phyloP scores from a whole-genome alignment of 768 basidiomycete genomes.

The Suillus bovinus region DNA sequence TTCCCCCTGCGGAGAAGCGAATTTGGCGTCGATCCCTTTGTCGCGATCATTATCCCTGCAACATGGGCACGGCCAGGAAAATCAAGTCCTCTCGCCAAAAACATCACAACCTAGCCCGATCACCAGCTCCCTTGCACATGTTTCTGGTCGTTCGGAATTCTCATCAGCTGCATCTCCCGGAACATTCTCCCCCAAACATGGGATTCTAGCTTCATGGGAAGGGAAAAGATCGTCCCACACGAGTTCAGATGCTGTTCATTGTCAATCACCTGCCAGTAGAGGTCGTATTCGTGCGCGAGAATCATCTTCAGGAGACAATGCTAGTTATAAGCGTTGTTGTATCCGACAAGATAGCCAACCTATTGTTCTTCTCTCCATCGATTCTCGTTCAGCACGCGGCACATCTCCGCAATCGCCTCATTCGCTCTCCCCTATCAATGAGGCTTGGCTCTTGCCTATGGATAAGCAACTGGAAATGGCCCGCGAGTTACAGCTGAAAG shows the following conservation, averaged over 20 bases:
- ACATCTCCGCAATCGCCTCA: not conserved
- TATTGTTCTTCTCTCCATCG: not conserved
- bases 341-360: conserved; percentile 1
- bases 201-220: not conserved
- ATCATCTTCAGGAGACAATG: not conserved
- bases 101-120: not conserved
- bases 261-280: not conserved
- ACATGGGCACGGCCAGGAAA: not conserved
- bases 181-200: not conserved
- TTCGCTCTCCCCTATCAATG: conserved; percentile 1
- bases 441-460: not conserved
- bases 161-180: not conserved
- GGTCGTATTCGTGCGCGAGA: not conserved
- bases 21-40: not conserved
- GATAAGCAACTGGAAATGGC: conserved; percentile 3
- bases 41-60: not conserved
- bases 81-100: not conserved
- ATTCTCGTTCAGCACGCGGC: not conserved
- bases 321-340: not conserved
- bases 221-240: not conserved
- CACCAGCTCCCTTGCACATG: not conserved
- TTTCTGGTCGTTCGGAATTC: not conserved
- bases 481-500: not conserved
- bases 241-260: not conserved
- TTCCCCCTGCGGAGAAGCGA: not conserved